Evolutionary conservation across 2,329 filamentous ascomycete genomes (phyloP).

Genomic region (Aspergillus persii): DNA sequence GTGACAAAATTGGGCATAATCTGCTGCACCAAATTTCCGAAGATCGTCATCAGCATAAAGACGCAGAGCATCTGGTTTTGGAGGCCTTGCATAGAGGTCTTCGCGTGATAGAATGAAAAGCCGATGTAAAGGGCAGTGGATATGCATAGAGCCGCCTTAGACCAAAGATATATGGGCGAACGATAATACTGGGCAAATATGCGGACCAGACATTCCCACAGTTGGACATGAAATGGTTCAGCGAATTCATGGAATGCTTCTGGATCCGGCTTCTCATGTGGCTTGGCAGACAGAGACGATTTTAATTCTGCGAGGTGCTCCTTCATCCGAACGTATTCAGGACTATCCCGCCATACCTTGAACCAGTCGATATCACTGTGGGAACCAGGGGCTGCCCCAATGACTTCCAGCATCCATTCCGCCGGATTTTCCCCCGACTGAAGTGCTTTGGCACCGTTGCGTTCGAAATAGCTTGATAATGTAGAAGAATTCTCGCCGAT

Average conservation of each 20-base stretch:
- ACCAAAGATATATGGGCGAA: slow-evolving; percentile 77
- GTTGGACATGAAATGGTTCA: background rate
- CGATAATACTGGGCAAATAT: slow-evolving; percentile 63
- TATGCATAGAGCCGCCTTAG: slow-evolving; percentile 65
- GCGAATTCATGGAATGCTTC: background rate
- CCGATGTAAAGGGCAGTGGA: slow-evolving; percentile 66
- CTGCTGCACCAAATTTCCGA: slow-evolving; percentile 51
- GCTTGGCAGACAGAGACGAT: slow-evolving; percentile 41
- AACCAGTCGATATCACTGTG: slow-evolving; percentile 60
- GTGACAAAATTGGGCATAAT: slow-evolving; percentile 77
- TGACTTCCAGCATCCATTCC: slow-evolving; percentile 1
- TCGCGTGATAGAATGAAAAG: slow-evolving; percentile 70
- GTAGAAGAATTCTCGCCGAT: background rate
- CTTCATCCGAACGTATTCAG: slow-evolving; percentile 49
- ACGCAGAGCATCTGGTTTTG: slow-evolving; percentile 83
- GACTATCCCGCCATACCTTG: slow-evolving; percentile 55
- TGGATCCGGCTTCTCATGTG: background rate
- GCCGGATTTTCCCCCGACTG: background rate
- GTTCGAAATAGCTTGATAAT: background rate
- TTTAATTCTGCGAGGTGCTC: slow-evolving; percentile 50
- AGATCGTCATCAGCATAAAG: slow-evolving; percentile 65
- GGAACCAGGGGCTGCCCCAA: background rate
- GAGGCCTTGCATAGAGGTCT: slow-evolving; percentile 69
- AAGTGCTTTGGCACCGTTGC: background rate
- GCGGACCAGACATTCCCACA: slow-evolving; percentile 14